Base-by-base conservation (phyloP, 441 rosid genomes). In the Lepidium campestre region DNA sequence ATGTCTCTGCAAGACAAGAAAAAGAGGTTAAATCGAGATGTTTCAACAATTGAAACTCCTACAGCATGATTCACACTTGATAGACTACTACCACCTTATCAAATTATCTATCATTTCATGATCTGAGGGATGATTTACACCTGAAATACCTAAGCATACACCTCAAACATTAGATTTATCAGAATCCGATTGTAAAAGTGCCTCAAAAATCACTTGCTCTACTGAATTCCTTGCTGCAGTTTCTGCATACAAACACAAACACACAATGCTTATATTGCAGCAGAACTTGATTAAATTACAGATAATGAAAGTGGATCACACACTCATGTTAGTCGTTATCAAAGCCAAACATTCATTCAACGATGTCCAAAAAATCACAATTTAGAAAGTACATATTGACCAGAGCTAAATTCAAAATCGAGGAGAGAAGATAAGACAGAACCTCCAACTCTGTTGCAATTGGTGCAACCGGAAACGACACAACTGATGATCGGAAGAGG, bases 81-180 rank as follows among this genome's bases (percentile, higher is more conserved):
- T 13, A 22, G 40, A 57, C 14, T 31, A 42, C 18, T 39, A 64
- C 17, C 47, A 72, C 99, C 99, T 91, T 64, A 94, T 93, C 99
- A 96, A 94, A 59, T 68, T 75, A 65, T 85, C 70, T 52, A 91
- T 75, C 72, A 89, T 80, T 70, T 81, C 81, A 81, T 90, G 87
- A 75, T 94, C 99, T 1, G 90, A 82, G 49, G 94, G 89, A 76
- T 88, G 97, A 60, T 94, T 90, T 41, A 94, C 98, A 67, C 98
- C 99, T 54, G 99, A 88, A 65, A 94, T 91, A 3, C 95, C 96
- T 74, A 94, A 85, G 73, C 97, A 94, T 57, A 94, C 96, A 78
- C 91, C 93, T 4, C 83, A 81, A 66, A 94, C 98, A 4, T 87
- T 85, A 67, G 91, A 85, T 32, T 91, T 80, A 70, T 73, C 80